A percentile compares a stretch with the other conserved stretches of the same genome.
These are phyloP conservation scores for Albifimbria verrucaria DNA, from an alignment of 2,329 filamentous ascomycete genomes.

Conservation along the genomic window DNA sequence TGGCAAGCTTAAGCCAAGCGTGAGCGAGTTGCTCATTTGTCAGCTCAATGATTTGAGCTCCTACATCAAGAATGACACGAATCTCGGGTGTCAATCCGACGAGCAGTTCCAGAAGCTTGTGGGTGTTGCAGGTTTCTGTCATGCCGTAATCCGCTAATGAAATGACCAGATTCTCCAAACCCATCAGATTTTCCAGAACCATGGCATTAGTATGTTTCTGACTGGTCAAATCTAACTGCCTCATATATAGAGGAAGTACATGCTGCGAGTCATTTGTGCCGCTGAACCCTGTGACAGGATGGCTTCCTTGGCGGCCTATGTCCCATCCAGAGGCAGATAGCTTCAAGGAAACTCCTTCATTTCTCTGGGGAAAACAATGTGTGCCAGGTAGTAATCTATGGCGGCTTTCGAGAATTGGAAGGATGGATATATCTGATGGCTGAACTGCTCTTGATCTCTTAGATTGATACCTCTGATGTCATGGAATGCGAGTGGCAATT, in stretches of 20 bases:
- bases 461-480: constrained; percentile 54
- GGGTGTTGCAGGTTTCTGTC: constrained; percentile 14
- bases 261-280: constrained; percentile 63
- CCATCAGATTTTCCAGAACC: constrained; percentile 57
- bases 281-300: constrained; percentile 63
- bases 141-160: constrained; percentile 1
- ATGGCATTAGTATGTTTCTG: constrained; percentile 63
- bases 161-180: constrained; percentile 41
- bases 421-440: constrained; percentile 45
- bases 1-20: constrained; percentile 42
- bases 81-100: constrained; percentile 32
- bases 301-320: constrained; percentile 42
- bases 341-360: constrained; percentile 62
- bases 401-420: constrained; percentile 49
- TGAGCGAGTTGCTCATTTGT: constrained; percentile 51
- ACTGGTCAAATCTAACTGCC: constrained; percentile 47
- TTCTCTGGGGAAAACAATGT: constrained; percentile 58
- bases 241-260: constrained; percentile 51
- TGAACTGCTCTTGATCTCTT: constrained; percentile 48
- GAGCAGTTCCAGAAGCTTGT: constrained; percentile 40
- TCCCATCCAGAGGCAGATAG: constrained; percentile 68
- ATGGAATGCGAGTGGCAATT: constrained; percentile 32
- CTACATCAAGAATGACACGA: constrained; percentile 66
- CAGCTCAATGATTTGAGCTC: constrained; percentile 65
- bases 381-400: constrained; percentile 61